A percentile compares a stretch with the other conserved stretches of the same genome.
phyloP scores from a whole-genome alignment of 1,284 basidiomycete genomes.

The Boletus smithii region DNA sequence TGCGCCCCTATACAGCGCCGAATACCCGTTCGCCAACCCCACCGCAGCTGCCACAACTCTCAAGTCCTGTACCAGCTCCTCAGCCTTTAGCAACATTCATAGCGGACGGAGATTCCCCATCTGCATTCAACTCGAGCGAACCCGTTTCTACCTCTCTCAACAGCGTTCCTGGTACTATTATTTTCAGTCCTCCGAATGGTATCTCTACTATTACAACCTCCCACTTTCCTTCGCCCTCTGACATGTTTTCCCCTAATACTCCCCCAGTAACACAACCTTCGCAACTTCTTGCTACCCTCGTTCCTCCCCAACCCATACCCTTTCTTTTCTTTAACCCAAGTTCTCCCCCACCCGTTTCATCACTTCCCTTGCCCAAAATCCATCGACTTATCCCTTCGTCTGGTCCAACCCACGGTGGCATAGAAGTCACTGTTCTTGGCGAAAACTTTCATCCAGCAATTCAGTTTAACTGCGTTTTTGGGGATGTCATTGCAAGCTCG shows the following conservation, averaged over 20 bases:
- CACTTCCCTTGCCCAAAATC: conserved; percentile 61
- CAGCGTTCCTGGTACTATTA: conserved; percentile 5
- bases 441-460: conserved; percentile 78
- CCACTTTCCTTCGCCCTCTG: conserved; percentile 17
- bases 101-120: conserved; percentile 7
- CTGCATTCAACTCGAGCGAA: conserved; percentile 11
- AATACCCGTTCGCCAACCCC: conserved; percentile 52
- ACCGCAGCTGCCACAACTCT: conserved; percentile 19
- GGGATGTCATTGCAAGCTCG: conserved; percentile 75
- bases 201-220: conserved; percentile 15
- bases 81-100: conserved; percentile 10
- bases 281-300: conserved; percentile 18
- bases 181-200: conserved; percentile 17
- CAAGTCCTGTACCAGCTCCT: conserved; percentile 11
- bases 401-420: conserved; percentile 91
- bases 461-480: conserved; percentile 81
- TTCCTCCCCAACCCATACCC: conserved; percentile 38
- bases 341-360: conserved; percentile 42
- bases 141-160: conserved; percentile 12
- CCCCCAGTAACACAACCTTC: conserved; percentile 18
- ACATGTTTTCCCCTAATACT: conserved; percentile 19
- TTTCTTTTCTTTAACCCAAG: conserved; percentile 60
- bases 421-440: conserved; percentile 92
- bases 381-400: conserved; percentile 87
- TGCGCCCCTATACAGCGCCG: conserved; percentile 35